phyloP scores from a whole-genome alignment of 2,329 filamentous ascomycete genomes.

The Penicillium griseofulvum region DNA sequence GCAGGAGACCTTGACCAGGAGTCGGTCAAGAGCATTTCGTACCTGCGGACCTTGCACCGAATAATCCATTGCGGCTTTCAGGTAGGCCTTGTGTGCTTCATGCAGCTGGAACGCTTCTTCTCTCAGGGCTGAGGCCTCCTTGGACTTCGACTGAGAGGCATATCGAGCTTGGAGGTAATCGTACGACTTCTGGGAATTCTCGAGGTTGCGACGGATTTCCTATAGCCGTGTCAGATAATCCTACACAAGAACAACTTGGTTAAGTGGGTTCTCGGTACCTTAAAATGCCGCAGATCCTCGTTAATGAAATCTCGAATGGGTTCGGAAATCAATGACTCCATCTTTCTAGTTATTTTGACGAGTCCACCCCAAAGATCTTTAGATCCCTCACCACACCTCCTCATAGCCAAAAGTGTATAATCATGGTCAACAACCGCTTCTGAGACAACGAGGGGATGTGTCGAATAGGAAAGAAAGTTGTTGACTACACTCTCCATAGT shows the following conservation, averaged over 20 bases:
- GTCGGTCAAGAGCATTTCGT: constrained; percentile 76
- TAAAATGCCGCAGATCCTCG: constrained; percentile 79
- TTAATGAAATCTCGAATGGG: constrained; percentile 76
- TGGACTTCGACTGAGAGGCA: constrained; percentile 81
- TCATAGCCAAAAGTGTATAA: constrained; percentile 84
- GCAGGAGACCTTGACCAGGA: constrained; percentile 78
- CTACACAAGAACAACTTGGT: background rate
- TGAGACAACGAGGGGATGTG: constrained; percentile 70
- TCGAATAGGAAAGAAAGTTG: constrained; percentile 69
- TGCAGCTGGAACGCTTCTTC: constrained; percentile 96
- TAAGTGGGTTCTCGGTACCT: constrained; percentile 42
- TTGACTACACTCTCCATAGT: constrained; percentile 78
- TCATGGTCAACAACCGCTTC: constrained; percentile 91
- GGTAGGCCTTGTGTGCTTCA: constrained; percentile 84
- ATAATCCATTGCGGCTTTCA: constrained; percentile 91
- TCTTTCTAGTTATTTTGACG: constrained; percentile 69
- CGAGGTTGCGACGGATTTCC: constrained; percentile 72
- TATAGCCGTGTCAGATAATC: constrained; percentile 18
- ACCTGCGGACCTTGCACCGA: constrained; percentile 84
- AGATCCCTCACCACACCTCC: constrained; percentile 78
- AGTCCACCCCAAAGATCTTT: constrained; percentile 83
- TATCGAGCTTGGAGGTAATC: constrained; percentile 81
- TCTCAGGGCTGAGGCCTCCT: constrained; percentile 84
- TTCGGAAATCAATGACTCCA: constrained; percentile 74
- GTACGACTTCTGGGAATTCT: constrained; percentile 77